Base-by-base conservation (phyloP, 192 early-diverging fungal genomes). In the Coemansia erecta region DNA sequence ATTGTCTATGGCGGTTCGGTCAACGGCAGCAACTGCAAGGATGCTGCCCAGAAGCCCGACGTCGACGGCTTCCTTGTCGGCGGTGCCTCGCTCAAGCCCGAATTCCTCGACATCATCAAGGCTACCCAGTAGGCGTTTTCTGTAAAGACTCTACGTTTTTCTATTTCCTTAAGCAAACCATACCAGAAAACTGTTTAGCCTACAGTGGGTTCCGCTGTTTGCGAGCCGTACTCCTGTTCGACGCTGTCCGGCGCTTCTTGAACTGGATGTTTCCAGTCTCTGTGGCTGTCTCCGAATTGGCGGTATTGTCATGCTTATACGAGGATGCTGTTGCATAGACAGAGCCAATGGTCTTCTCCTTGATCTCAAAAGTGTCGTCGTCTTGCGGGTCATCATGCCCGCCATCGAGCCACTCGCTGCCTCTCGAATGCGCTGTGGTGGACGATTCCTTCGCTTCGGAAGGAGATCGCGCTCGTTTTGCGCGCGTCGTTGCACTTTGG, bases 21-120 rank as follows among this genome's bases (percentile, higher is more conserved):
- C 68, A 89, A 89, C 70, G 93, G 80, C 60, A 86, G 82, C 57
- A 97, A 94, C 86, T 86, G 88, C 72, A 78, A 84, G 45, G 93
- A 91, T 17, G 70, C 92, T 14, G 85, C 86, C 54, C 81, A 83
- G 82, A 81, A 96, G 86, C 71, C 85, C 26, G 95, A 99, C 73
- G 89, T 99, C 60, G 96, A 99, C 70, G 97, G 97, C 58, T 99
- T 99, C 93, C 84, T 99, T 48, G 97, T 99, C 53, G 97, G 97
- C 73, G 97, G 97, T 69, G 97, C 97, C 56, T 93, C 89, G 28
- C 86, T 99, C 68, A 98, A 98, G 83, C 87, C 86, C 42, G 91
- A 94, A 70, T 94, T 94, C 66, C 72, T 84, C 50, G 82, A 82
- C 22, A 94, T 94, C 56, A 72, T 85, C 61, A 65, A 68, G 15